Conservation (phyloP, 768 basidiomycete species). For the Albatrellus ellisii region DNA sequence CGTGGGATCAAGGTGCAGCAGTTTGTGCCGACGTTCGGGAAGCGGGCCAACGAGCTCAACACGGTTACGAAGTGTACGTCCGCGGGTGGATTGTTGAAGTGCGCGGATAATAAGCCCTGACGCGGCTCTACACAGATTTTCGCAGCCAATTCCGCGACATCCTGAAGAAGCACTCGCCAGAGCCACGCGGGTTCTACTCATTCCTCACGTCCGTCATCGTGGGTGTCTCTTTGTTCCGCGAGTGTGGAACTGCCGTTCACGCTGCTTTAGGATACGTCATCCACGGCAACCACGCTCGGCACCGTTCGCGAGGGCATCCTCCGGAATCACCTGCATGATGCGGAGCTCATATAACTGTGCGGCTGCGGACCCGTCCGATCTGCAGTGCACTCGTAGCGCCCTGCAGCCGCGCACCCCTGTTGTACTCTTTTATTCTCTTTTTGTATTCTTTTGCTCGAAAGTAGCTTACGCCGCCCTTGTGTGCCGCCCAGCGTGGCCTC, state of each 20-base stretch:
- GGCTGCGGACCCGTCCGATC: no score
- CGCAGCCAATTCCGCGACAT: slow-evolving; percentile 73
- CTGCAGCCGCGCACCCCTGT: no score
- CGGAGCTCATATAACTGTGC: not conserved
- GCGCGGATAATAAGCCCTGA: not conserved
- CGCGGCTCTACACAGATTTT: slow-evolving; percentile 39
- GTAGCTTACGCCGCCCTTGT: no score
- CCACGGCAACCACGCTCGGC: slow-evolving; percentile 54
- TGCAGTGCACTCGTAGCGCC: no score
- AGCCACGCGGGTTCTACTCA: slow-evolving; percentile 52
- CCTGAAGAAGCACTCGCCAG: slow-evolving; percentile 44
- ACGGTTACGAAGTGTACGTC: slow-evolving; percentile 59
- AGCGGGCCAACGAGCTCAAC: slow-evolving; percentile 53
- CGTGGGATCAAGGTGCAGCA: slow-evolving; percentile 53
- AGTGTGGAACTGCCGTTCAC: slow-evolving; percentile 3
- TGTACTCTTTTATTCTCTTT: no score
- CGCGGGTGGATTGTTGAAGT: not conserved
- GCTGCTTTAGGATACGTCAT: slow-evolving; percentile 47
- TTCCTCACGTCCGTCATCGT: slow-evolving; percentile 73
- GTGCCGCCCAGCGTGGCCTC: no score
- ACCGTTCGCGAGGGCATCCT: slow-evolving; percentile 64
- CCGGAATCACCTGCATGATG: slow-evolving; percentile 19
- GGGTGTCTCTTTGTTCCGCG: slow-evolving; percentile 20
- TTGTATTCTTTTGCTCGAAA: no score
- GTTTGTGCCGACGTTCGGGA: slow-evolving; percentile 61